phyloP scores from a whole-genome alignment of 306 rosid genomes.

The Cucumis sativus region Cucumber_9930_V3 NC_026656.2:18198001-18198500 shows the following conservation, averaged over 20 bases:
- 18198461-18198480: not conserved
- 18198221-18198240: constrained; percentile 8
- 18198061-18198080: not conserved
- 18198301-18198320: not conserved
- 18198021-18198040: constrained; percentile 6
- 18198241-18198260: constrained; percentile 1
- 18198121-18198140: not conserved
- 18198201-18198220: constrained; percentile 2
- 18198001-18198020: constrained; percentile 2
- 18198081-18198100: not conserved
- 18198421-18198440: not conserved
- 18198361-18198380: not conserved
- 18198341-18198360: not conserved
- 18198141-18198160: not conserved
- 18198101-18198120: not conserved
- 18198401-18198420: not conserved
- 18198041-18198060: not conserved
- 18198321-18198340: not conserved
- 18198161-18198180: too few species aligned
- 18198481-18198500: not conserved
- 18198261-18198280: too few species aligned
- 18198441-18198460: not conserved
- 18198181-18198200: too few species aligned
- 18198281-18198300: not conserved
- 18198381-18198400: not conserved